These are phyloP conservation scores for Neurospora tetrasperma DNA, from an alignment of 495 filamentous ascomycete genomes.

Conservation along the genomic window DNA sequence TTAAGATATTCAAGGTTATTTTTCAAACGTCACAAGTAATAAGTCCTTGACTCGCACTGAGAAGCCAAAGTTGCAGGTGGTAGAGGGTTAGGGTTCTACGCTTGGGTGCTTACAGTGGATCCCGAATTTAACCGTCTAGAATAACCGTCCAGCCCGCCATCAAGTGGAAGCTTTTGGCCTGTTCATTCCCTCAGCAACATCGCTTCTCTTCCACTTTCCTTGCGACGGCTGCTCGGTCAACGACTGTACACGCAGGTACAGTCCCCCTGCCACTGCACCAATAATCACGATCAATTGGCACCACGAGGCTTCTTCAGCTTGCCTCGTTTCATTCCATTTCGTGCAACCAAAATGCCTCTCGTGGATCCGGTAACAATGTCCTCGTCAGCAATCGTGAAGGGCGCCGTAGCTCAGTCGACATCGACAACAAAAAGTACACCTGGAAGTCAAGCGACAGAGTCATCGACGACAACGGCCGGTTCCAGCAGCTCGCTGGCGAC, in stretches of 20 bases:
- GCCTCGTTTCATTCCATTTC: not conserved
- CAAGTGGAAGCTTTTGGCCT: slow-evolving; percentile 3
- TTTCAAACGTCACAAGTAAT: not conserved
- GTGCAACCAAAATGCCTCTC: slow-evolving; percentile 19
- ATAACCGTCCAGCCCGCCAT: not conserved
- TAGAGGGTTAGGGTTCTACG: slow-evolving; percentile 17
- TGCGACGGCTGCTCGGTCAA: not conserved
- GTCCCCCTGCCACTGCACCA: not conserved
- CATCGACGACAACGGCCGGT: slow-evolving; percentile 2
- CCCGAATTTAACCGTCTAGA: not conserved
- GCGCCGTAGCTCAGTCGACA: slow-evolving; percentile 1
- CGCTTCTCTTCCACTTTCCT: not conserved
- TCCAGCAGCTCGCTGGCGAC: slow-evolving; percentile 5
- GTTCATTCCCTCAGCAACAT: not conserved
- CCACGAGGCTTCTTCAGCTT: not conserved
- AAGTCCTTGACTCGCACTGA: not conserved
- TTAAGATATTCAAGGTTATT: too few relatives aligned
- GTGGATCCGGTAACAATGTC: slow-evolving; percentile 25
- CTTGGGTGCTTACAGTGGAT: not conserved
- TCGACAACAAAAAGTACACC: not conserved
- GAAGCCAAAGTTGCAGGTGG: not conserved
- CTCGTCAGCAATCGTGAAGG: slow-evolving; percentile 13
- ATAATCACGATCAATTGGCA: not conserved
- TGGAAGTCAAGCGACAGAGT: not conserved
- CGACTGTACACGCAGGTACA: not conserved